Conservation (phyloP, 257 asterid species). For the Asclepias syriaca region DNA sequence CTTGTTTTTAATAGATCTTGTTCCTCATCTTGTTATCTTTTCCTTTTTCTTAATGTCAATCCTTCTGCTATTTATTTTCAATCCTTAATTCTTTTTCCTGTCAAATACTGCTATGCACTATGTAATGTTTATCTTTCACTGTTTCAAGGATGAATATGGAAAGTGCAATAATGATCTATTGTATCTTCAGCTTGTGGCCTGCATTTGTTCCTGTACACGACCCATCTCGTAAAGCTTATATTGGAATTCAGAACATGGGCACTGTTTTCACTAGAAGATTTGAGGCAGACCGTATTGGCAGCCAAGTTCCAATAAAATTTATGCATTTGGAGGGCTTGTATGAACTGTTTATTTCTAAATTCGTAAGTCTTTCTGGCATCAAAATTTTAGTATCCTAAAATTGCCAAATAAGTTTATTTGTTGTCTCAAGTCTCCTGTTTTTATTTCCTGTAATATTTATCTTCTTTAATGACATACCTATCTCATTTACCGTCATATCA, state of each 20-base stretch:
- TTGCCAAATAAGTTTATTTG: background rate
- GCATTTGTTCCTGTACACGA: slow-evolving; percentile 99
- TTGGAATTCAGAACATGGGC: slow-evolving; percentile 97
- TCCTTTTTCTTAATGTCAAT: background rate
- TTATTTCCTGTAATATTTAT: background rate
- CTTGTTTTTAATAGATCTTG: no score
- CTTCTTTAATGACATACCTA: background rate
- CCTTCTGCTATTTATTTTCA: background rate
- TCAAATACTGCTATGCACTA: background rate
- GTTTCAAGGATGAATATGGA: background rate
- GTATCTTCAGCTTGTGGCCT: slow-evolving; percentile 82
- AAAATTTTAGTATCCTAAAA: background rate
- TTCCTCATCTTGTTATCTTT: background rate
- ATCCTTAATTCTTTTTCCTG: background rate
- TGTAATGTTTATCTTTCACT: background rate
- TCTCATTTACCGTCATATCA: background rate
- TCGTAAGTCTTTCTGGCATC: slow-evolving; percentile 39
- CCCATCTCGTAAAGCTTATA: slow-evolving; percentile 90
- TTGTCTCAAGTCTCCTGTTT: background rate
- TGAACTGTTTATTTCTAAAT: slow-evolving; percentile 83
- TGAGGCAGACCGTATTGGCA: slow-evolving; percentile 90
- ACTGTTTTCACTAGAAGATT: slow-evolving; percentile 90
- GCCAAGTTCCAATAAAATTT: slow-evolving; percentile 93
- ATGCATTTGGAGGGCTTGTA: slow-evolving; percentile 98
- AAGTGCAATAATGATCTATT: slow-evolving; percentile 9